Evolutionary conservation across 768 basidiomycete species (phyloP).

Genomic region (Filobasidium wieringae): DNA sequence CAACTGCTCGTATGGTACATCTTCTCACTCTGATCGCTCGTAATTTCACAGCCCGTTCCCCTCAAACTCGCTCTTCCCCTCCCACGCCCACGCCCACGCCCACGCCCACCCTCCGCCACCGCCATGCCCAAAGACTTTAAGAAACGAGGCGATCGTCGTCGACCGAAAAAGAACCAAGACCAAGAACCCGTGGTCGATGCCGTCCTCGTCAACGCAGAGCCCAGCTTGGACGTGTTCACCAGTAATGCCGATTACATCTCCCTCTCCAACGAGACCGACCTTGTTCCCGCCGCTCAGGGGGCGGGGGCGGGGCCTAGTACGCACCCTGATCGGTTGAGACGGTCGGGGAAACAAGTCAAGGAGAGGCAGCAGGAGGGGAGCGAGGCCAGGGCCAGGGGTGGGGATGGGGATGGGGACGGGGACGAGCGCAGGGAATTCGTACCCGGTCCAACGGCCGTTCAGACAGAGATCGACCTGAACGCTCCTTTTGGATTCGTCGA

Average conservation of each 20-base stretch:
- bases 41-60: too few relatives aligned
- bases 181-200: not conserved
- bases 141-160: conserved; percentile 30
- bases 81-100: not conserved
- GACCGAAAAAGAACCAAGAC: conserved; percentile 10
- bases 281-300: too few relatives aligned
- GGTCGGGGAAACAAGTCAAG: not conserved
- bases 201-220: not conserved
- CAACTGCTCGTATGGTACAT: too few relatives aligned
- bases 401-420: not conserved
- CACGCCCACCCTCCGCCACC: not conserved
- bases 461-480: conserved; percentile 41
- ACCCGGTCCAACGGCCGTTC: not conserved
- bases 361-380: not conserved
- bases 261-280: not conserved
- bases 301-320: too few relatives aligned
- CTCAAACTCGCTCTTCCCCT: too few relatives aligned
- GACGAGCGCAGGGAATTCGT: conserved; percentile 7
- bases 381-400: not conserved
- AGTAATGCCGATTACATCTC: not conserved
- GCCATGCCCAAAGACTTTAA: conserved; percentile 36
- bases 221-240: not conserved
- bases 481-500: conserved; percentile 86
- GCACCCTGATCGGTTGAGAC: not conserved
- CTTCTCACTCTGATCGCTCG: too few relatives aligned